Evolutionary conservation across 1,284 basidiomycete species (phyloP).

Genomic region (Trichosporon coremiiforme): DNA sequence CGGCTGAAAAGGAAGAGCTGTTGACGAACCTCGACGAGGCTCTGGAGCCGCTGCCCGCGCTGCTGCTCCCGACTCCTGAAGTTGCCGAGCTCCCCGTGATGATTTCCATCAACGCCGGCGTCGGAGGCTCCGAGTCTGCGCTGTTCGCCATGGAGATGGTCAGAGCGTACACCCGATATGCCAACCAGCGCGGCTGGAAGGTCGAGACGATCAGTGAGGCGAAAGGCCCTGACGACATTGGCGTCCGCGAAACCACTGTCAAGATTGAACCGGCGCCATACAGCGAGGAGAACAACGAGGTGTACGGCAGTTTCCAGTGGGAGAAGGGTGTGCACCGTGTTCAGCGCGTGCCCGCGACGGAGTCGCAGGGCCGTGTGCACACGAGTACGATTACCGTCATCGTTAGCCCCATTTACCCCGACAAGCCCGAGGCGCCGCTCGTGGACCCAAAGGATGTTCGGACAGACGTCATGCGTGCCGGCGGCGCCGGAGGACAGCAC

Average conservation of each 20-base stretch:
- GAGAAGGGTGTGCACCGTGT: conserved; percentile 97
- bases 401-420: conserved; percentile 68
- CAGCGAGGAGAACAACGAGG: conserved; percentile 74
- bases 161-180: conserved; percentile 79
- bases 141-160: conserved; percentile 79
- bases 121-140: conserved; percentile 85
- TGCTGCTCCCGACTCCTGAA: conserved; percentile 71
- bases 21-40: conserved; percentile 60
- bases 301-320: conserved; percentile 78
- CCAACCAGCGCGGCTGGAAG: conserved; percentile 59
- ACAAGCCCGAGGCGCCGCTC: conserved; percentile 57
- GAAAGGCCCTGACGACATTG: conserved; percentile 62
- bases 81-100: conserved; percentile 73
- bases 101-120: conserved; percentile 88
- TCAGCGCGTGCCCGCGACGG: conserved; percentile 89
- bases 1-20: conserved; percentile 67
- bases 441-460: conserved; percentile 82
- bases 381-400: conserved; percentile 89
- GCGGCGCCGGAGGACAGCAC: conserved; percentile 97
- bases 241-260: conserved; percentile 79
- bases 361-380: conserved; percentile 82
- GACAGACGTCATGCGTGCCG: conserved; percentile 88
- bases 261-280: conserved; percentile 40
- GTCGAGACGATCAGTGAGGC: conserved; percentile 51
- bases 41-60: conserved; percentile 64